Evolutionary conservation across 2,329 filamentous ascomycete genomes (phyloP), one percentile per base, ranked within the genome.

Genomic region (Aotearoamyces nothofagi): DNA sequence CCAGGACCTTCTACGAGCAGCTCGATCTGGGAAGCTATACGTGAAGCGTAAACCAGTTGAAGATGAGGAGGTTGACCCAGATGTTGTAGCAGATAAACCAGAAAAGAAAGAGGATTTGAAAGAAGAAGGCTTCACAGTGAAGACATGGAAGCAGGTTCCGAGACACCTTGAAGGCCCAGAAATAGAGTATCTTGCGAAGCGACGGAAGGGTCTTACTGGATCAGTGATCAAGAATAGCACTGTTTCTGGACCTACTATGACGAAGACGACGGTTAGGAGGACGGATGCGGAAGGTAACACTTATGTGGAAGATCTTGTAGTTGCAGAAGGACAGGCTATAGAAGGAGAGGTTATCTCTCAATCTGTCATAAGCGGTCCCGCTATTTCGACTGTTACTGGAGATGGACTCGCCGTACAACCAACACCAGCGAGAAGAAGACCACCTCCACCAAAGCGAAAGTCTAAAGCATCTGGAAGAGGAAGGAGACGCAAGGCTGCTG

Each of bases 301-400:
- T 7, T 82, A 80, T 35, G 75, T 87, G 2, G 83, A 90, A 50
- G 82, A 92, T 44, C 73, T 90, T 5, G 78, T 82, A 12, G 66
- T 92, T 4, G 69, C 73, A 4, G 79, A 87, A 33, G 84, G 83
- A 1, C 79, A 90, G 47, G 60, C 61, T 4, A 66, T 92, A 1
- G 79, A 87, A 38, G 83, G 83, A 32, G 84, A 93, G 47, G 75
- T 93, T 28, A 69, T 82, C 33, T 63, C 63, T 3, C 68, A 70
- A 22, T 61, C 63, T 5, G 57, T 73, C 17, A 69, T 72, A 26
- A 72, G 74, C 41, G 61, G 65, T 24, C 63, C 74, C 33, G 69
- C 69, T 20, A 56, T 71, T 12, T 59, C 72, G 12, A 68, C 69
- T 36, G 61, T 60, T 15, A 50, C 59, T 25, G 55, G 56, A 16